Evolutionary conservation across 768 basidiomycete species (phyloP), one percentile per base, ranked within the genome.

Genomic region (Pulveroboletus sp.): DNA sequence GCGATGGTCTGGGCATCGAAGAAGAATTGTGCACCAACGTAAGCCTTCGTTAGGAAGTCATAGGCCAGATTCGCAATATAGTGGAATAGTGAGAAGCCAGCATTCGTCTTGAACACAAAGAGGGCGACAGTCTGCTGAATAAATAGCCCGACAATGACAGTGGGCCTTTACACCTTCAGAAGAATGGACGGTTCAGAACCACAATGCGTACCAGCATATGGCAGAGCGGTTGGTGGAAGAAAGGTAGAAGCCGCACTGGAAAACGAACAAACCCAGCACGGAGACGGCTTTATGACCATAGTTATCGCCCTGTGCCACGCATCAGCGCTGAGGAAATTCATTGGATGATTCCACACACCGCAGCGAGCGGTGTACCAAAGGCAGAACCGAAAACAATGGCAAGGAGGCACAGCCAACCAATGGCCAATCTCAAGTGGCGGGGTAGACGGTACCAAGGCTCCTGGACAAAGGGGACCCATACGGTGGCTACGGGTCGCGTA

Each of bases 71-170:
- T 77, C 5, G 92, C 89, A 52, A 93, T 79, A 81, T 88, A 93
- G 44, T 74, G 77, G 76, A 96, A 94, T 48, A 94, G 78, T 18
- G 77, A 77, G 69, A 86, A 92, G 17, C 93, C 93, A 39, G 90
- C 91, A 39, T 72, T 71, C 11, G 84, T 79, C 72, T 93, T 93
- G 60, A 96, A 78, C 31, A 94, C 93, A 65, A 95, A 93, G 39
- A 95, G 76, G 1, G 93, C 93, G 40, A 94, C 80, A 15, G 73
- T 80, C 71, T 93, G 91, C 64, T 96, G 93, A 38, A 86, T 58
- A 69, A 93, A 84, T 17, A 94, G 73, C 17, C 93, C 93, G 42
- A 91, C 84, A 50, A 93, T 83, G 59, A 93, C 80, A n/a, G 91
- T 92, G 13, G 81, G 85, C 88, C 86, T 86, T 38, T 2, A 42